These are phyloP conservation scores for Chlorella sp. DNA, from an alignment of 139 green algal genomes.

Conservation along the genomic window DNA sequence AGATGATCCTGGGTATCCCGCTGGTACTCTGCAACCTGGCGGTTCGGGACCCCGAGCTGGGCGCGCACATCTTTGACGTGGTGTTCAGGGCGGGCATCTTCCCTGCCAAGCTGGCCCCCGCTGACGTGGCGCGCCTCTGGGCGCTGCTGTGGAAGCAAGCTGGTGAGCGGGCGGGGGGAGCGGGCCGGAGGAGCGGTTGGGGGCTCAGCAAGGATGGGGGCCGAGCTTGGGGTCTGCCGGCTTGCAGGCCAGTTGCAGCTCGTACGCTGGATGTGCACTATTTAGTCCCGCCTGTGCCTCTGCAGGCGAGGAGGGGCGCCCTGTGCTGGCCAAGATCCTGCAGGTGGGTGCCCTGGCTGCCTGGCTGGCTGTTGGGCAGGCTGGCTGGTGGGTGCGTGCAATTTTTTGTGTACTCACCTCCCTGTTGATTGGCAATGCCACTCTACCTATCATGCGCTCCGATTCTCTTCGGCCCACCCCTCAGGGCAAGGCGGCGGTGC, in stretches of 20 bases:
- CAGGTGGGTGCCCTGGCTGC: not conserved
- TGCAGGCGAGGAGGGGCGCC: not conserved
- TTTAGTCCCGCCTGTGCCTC: not conserved
- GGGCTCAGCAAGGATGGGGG: no score
- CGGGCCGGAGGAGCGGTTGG: no score
- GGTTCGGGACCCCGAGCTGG: constrained; percentile 53
- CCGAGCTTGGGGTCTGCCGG: no score
- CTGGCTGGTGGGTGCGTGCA: no score
- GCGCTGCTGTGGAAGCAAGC: constrained; percentile 47
- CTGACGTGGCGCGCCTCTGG: constrained; percentile 46
- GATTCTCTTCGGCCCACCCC: no score
- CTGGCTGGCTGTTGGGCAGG: no score
- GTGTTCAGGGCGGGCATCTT: constrained; percentile 68
- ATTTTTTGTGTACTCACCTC: no score
- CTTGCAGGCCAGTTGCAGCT: no score
- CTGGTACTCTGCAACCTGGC: constrained; percentile 29
- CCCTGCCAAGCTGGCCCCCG: constrained; percentile 39
- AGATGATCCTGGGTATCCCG: constrained; percentile 8
- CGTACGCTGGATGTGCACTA: no score
- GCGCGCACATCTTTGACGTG: constrained; percentile 36
- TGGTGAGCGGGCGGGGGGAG: not conserved
- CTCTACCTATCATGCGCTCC: no score
- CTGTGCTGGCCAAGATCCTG: constrained; percentile 21
- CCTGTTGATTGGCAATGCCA: no score
- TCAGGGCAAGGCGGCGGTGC: constrained; percentile 32